These are phyloP conservation scores for Trametes meyenii DNA, from an alignment of 768 basidiomycete genomes.

Conservation along the genomic window DNA sequence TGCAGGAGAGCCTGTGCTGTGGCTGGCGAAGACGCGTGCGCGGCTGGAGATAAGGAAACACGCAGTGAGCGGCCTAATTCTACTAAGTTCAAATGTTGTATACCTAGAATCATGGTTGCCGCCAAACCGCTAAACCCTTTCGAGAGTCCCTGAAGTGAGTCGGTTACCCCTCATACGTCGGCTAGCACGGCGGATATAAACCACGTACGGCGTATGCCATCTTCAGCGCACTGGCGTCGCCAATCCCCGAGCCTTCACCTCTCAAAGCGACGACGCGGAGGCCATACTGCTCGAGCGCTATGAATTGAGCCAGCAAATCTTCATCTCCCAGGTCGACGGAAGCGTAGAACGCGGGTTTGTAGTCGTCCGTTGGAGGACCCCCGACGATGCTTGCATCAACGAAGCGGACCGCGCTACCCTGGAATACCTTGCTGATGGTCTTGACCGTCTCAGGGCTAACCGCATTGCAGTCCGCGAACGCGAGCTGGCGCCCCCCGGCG, in stretches of 20 bases:
- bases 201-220: slow-evolving; percentile 62
- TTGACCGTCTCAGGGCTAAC: slow-evolving; percentile 54
- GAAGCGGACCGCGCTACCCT: slow-evolving; percentile 43
- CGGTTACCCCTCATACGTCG: background rate
- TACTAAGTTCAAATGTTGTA: background rate
- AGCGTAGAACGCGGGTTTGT: slow-evolving; percentile 59
- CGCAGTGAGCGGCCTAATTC: slow-evolving; percentile 1
- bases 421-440: slow-evolving; percentile 49
- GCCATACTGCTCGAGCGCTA: slow-evolving; percentile 44
- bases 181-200: background rate
- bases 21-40: slow-evolving; percentile 58
- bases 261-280: slow-evolving; percentile 48
- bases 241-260: slow-evolving; percentile 51
- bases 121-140: slow-evolving; percentile 57
- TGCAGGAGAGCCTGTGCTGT: slow-evolving; percentile 59
- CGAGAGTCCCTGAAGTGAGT: slow-evolving; percentile 48
- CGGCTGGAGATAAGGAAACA: slow-evolving; percentile 40
- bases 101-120: slow-evolving; percentile 60
- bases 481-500: slow-evolving; percentile 12
- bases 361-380: slow-evolving; percentile 50
- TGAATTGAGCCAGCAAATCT: slow-evolving; percentile 43
- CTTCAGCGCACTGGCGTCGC: slow-evolving; percentile 64
- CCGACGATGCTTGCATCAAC: slow-evolving; percentile 63
- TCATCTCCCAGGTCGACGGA: slow-evolving; percentile 42
- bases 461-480: slow-evolving; percentile 61